A percentile compares a stretch with the other conserved stretches of the same genome.
Conservation (phyloP, 108 stramenopile genomes). For the Cyclostephanos invisitatus region DNA sequence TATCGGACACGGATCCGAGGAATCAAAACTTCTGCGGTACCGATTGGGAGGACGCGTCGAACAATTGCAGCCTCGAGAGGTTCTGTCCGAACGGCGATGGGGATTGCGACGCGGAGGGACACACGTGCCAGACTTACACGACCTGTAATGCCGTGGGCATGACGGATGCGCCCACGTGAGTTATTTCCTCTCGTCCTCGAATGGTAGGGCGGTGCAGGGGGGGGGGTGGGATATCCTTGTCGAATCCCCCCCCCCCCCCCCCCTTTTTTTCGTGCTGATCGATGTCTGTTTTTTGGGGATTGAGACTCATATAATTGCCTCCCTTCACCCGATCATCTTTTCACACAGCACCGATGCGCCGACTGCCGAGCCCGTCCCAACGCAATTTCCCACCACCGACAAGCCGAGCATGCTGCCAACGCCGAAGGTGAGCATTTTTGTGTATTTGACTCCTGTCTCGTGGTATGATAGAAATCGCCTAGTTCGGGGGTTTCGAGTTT, state of each 20-base stretch:
- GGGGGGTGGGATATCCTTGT: no score
- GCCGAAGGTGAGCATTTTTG: constrained; percentile 1
- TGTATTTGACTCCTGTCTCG: neutral
- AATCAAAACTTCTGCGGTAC: constrained; percentile 38
- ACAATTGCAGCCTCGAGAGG: constrained; percentile 32
- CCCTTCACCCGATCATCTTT: no score
- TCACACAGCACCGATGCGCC: constrained; percentile 22
- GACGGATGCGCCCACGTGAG: constrained; percentile 33
- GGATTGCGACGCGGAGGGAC: constrained; percentile 26
- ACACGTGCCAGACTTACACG: constrained; percentile 38
- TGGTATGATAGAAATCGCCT: no score
- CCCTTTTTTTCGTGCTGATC: neutral
- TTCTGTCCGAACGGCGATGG: constrained; percentile 42
- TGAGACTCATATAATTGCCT: no score
- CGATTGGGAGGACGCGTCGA: constrained; percentile 35
- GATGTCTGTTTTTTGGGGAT: no score
- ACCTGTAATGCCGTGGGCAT: constrained; percentile 30
- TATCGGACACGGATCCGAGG: constrained; percentile 13
- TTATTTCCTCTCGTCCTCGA: neutral
- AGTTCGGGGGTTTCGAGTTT: no score
- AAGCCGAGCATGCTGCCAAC: constrained; percentile 43
- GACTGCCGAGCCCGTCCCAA: constrained; percentile 33
- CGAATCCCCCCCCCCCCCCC: neutral
- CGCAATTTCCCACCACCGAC: constrained; percentile 29
- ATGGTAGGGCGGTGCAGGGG: neutral